Evolutionary conservation across 768 basidiomycete genomes (phyloP), one percentile per base, ranked within the genome.

Genomic region (Guyanaporus albipodus): DNA sequence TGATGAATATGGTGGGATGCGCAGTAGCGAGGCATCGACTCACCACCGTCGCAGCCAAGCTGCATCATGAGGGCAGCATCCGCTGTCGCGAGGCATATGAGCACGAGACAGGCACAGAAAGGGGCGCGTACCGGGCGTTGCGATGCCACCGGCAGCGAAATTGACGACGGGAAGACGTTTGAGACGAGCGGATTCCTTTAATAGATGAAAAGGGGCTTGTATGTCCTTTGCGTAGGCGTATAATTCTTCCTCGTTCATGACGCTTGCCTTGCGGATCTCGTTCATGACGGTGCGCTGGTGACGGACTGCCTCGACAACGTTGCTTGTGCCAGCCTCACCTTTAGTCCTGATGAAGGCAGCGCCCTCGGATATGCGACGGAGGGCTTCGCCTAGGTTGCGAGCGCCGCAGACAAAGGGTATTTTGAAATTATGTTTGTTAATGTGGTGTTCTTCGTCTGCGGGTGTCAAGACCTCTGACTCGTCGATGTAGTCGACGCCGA

Each of bases 51-150:
- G 67, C 91, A 92, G 28, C 95, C 92, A 28, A 98, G 79, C 62
- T 95, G 92, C 94, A 98, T 98, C 95, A 97, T 96, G 53, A 97
- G 68, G 4, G 96, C 96, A 14, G 95, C 95, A 67, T 99, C 95
- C 55, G 90, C 92, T 82, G 50, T 54, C 19, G 23, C 26, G 44
- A 21, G 21, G 26, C 11, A 6, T 53, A 19, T 33, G 37, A 38
- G 53, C 32, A 12, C 12, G 22, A 28, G 9, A 21, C 15, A 22
- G 28, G 31, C 32, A 33, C 24, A 17, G 28, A 18, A 15, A 18
- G 5, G 32, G n/a, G 48, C 48, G 58, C 73, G 38, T 60, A 89
- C 90, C 91, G 39, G 92, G 92, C 9, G 91, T 93, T 38, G 91
- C 90, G 41, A 94, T 78, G 43, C 93, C 93, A 46, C 93, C 94